Evolutionary conservation across 2,329 filamentous ascomycete genomes (phyloP), one percentile per base, ranked within the genome.

Genomic region (Parasarocladium wereldwijsianum): DNA sequence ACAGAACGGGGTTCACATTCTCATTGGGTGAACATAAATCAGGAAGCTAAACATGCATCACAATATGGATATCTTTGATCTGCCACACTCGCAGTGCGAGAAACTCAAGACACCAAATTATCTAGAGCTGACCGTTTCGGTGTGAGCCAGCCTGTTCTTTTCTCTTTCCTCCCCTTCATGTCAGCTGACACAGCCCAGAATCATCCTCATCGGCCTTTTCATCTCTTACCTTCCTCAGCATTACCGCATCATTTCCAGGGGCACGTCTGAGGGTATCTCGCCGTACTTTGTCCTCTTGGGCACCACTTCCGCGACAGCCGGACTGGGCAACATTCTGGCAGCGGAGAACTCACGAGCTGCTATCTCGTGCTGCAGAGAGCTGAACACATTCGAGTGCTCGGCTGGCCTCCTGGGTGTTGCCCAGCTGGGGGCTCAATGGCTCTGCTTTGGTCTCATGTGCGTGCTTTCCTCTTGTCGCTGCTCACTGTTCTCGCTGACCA

Each of bases 231-330:
- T 96, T 3, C 90, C 90, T 1, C 90, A 98, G 51, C 87, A 96
- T 55, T 70, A 79, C 51, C 84, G 90, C 45, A 96, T 98, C 55
- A 82, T 93, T 41, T 64, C 70, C 23, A 73, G 85, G 32, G 72
- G 76, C 36, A 90, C 83, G 10, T 92, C 87, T 14, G 87, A 93
- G 51, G 90, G 90, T 37, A 86, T 98, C 37, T 94, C 86, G 17
- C 87, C 90, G 7, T 90, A 87, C 54, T 98, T 93, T 49, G 76
- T 98, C 39, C 70, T 96, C 2, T 72, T 98, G n/a, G 90, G 90
- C 36, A 83, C 81, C 16, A 87, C 87, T 2, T 92, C 84, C 6
- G 81, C 81, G 43, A 93, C 81, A 30, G 82, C 80, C 27, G 80
- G 82, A 16, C 84, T 98, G 44, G 83, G 82, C 38, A 96, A 96